Percentiles rank a stretch among this genome's conserved stretches.
Evolutionary conservation across 108 stramenopile species (phyloP).

Genomic region (Licmophora abbreviata): DNA sequence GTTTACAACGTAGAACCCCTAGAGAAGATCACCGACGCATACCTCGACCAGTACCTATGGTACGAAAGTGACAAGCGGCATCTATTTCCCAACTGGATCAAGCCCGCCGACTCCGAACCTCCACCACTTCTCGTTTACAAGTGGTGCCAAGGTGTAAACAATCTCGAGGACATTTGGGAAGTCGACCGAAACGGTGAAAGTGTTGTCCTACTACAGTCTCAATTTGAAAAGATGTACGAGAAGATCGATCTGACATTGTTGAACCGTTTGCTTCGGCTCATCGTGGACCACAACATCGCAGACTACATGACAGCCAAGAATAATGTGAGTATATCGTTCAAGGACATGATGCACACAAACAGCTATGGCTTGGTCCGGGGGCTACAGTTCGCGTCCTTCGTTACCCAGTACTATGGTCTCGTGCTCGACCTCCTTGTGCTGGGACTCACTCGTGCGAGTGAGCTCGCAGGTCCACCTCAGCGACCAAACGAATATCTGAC

Average conservation of each 20-base stretch:
- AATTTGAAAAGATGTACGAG: slow-evolving; percentile 97
- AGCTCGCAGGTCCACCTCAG: slow-evolving; percentile 95
- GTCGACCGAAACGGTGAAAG: slow-evolving; percentile 89
- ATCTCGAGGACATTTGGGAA: slow-evolving; percentile 95
- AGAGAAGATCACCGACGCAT: slow-evolving; percentile 99
- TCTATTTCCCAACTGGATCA: slow-evolving; percentile 95
- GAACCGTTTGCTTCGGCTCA: slow-evolving; percentile 93
- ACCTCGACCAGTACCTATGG: slow-evolving; percentile 99
- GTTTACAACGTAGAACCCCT: slow-evolving; percentile 97
- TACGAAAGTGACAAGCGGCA: slow-evolving; percentile 99
- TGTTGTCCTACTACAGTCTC: slow-evolving; percentile 93
- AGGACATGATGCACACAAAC: slow-evolving; percentile 99
- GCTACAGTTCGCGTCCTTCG: slow-evolving; percentile 92
- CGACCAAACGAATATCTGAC: slow-evolving; percentile 96
- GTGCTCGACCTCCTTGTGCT: slow-evolving; percentile 94
- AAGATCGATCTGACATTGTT: slow-evolving; percentile 97
- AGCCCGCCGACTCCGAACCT: slow-evolving; percentile 98
- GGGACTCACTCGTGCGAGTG: slow-evolving; percentile 93
- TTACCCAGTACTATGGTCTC: slow-evolving; percentile 97
- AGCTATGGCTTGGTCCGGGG: slow-evolving; percentile 96
- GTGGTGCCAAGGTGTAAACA: slow-evolving; percentile 99
- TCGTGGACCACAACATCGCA: slow-evolving; percentile 99
- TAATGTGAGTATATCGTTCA: slow-evolving; percentile 91
- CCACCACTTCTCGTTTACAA: slow-evolving; percentile 98
- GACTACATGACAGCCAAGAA: slow-evolving; percentile 99